Evolutionary conservation across 129 eudicot species (phyloP).

Genomic region (Artemisia annua): DNA sequence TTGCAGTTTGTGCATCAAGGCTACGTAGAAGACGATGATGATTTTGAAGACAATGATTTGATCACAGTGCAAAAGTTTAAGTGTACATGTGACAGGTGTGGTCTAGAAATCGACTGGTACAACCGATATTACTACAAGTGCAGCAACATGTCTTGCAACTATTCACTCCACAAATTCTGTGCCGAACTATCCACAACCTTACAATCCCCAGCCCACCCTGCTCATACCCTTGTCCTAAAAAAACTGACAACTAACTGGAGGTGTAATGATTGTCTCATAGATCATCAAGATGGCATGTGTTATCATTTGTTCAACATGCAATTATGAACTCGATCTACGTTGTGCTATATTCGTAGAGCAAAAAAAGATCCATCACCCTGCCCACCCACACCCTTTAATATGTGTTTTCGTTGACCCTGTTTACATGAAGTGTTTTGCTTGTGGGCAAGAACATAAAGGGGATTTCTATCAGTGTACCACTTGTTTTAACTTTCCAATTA

Average conservation of each 20-base stretch:
- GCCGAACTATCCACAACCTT: background rate
- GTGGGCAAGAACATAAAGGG: background rate
- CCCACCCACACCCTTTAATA: background rate
- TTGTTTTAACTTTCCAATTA: background rate
- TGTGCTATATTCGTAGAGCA: background rate
- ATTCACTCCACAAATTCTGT: constrained; percentile 9
- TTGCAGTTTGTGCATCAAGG: constrained; percentile 1
- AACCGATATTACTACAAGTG: constrained; percentile 18
- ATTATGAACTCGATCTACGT: background rate
- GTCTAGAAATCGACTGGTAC: constrained; percentile 6
- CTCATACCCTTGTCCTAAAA: background rate
- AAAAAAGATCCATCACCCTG: background rate
- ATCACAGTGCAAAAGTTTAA: background rate
- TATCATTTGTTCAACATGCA: background rate
- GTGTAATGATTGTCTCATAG: background rate
- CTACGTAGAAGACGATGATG: constrained; percentile 2
- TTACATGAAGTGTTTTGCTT: background rate
- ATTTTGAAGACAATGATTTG: background rate
- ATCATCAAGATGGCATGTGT: background rate
- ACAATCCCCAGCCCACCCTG: background rate
- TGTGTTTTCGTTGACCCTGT: background rate
- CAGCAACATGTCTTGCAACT: constrained; percentile 3
- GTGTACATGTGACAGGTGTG: background rate
- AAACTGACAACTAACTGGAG: background rate
- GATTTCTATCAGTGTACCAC: background rate